These are phyloP conservation scores for Solioccasus polychromus DNA, from an alignment of 768 basidiomycete genomes.

Conservation along the genomic window DNA sequence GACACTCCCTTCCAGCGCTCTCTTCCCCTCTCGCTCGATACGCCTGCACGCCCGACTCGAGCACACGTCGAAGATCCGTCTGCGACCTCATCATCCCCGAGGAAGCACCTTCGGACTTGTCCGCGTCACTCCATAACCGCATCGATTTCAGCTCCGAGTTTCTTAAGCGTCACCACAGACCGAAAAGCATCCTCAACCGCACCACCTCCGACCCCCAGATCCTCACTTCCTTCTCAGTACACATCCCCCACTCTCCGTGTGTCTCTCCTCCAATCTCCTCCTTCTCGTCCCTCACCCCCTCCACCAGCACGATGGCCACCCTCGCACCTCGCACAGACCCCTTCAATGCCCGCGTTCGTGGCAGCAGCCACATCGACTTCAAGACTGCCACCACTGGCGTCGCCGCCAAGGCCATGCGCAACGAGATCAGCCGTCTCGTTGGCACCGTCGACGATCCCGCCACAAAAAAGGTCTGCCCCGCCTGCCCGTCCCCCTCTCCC, in stretches of 20 bases:
- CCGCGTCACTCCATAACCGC: conserved; percentile 29
- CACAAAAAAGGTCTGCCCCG: conserved; percentile 69
- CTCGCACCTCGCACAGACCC: conserved; percentile 63
- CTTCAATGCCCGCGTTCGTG: conserved; percentile 69
- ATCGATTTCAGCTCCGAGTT: conserved; percentile 38
- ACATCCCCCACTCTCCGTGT: conserved; percentile 49
- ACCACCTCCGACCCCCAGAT: conserved; percentile 49
- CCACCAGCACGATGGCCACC: conserved; percentile 51
- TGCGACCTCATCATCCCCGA: conserved; percentile 33
- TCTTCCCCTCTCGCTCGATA: conserved; percentile 26
- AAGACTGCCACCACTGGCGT: conserved; percentile 96
- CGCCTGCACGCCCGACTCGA: conserved; percentile 1
- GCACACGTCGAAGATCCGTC: conserved; percentile 18
- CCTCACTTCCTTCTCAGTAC: conserved; percentile 62
- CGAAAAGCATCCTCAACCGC: conserved; percentile 42
- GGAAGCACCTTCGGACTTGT: conserved; percentile 32
- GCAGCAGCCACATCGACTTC: conserved; percentile 87
- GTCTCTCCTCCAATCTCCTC: conserved; percentile 3
- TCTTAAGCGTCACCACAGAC: conserved; percentile 65
- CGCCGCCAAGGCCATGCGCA: conserved; percentile 95
- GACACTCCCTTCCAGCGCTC: conserved; percentile 1
- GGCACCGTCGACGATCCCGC: conserved; percentile 73
- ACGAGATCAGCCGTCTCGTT: conserved; percentile 95
- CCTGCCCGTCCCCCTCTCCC: not conserved
- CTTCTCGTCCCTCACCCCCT: conserved; percentile 11